Base-by-base conservation (phyloP, 108 stramenopile genomes). In the Conticribra guillardii region DNA sequence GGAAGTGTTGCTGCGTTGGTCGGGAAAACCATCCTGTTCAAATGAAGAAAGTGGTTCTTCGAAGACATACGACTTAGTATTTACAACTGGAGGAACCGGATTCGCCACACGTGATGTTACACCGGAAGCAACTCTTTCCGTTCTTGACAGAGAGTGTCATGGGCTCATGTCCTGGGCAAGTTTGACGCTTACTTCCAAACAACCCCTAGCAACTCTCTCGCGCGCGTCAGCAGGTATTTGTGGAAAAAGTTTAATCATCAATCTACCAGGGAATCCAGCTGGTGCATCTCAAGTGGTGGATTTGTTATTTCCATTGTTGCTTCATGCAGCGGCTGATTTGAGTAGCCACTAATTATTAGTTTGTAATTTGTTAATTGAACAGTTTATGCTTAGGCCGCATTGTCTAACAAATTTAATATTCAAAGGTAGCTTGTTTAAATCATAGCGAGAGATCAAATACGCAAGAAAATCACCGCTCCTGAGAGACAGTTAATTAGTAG, bases 21-120 rank as follows among this genome's bases (percentile, higher is more conserved):
- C 81, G 24, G 77, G 81, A 15, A 74, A 79, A 56, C 27, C 28
- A 23, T n/a, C n/a, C n/a, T n/a, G 18, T 22, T 28, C 24, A 53
- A 37, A 17, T 47, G 19, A 46, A 64, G 44, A 24, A 21, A 21
- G 1, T 27, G 24, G 14, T 30, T 62, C 45, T 71, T 55, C 22
- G 22, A 67, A n/a, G 17, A 47, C 60, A 24, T 62, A 82, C 32
- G 80, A 94, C 68, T 75, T 97, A 61, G 76, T 97, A 32, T 78
- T 96, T 23, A 96, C 95, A 15, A 93, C 94, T 4, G 97, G 97
- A 11, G 97, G 97, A 29, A 97, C 97, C 8, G 97, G 97, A 8
- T 92, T 97, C 54, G 62, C 85, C 14, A 30, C 80, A 5, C 86
- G 95, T 1, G 97, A 97, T 81, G 87, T 95, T 2, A 97, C 97